phyloP scores from a whole-genome alignment of 2,329 filamentous ascomycete species.

The Dactylellina leptospora region DNA sequence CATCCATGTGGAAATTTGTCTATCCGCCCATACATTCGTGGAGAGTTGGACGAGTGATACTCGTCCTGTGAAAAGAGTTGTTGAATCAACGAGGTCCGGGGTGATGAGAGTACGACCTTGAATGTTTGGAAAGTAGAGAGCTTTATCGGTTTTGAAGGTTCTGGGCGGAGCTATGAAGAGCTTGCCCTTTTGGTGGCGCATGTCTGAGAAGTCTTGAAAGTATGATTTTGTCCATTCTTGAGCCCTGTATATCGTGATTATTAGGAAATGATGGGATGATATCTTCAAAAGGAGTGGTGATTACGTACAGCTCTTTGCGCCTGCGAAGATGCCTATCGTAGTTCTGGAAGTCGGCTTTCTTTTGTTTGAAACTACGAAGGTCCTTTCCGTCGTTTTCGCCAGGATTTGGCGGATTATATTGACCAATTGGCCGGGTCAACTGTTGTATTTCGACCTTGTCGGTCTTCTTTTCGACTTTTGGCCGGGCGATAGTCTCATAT shows the following conservation, averaged over 20 bases:
- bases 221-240: constrained; percentile 84
- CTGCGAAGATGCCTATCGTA: constrained; percentile 83
- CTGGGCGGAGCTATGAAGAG: constrained; percentile 85
- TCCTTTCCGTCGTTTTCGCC: constrained; percentile 87
- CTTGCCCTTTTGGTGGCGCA: constrained; percentile 84
- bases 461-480: constrained; percentile 23
- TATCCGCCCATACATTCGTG: constrained; percentile 83
- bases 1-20: constrained; percentile 78
- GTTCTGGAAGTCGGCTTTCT: constrained; percentile 80
- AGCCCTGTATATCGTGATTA: constrained; percentile 65
- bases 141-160: constrained; percentile 82
- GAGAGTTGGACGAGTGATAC: constrained; percentile 83
- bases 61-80: constrained; percentile 74
- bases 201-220: constrained; percentile 93
- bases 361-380: constrained; percentile 71
- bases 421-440: constrained; percentile 79
- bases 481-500: constrained; percentile 27
- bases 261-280: constrained; percentile 7
- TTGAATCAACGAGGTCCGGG: constrained; percentile 72
- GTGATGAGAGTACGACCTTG: constrained; percentile 78
- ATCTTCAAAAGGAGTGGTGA: not conserved
- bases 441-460: constrained; percentile 57
- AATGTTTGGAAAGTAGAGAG: constrained; percentile 94
- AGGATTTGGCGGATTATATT: constrained; percentile 74
- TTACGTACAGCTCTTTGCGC: constrained; percentile 75